Evolutionary conservation across 202 grass and related monocot species (phyloP), one percentile per base, ranked within the genome.

Genomic region (Miscanthus sacchariflorus): DNA sequence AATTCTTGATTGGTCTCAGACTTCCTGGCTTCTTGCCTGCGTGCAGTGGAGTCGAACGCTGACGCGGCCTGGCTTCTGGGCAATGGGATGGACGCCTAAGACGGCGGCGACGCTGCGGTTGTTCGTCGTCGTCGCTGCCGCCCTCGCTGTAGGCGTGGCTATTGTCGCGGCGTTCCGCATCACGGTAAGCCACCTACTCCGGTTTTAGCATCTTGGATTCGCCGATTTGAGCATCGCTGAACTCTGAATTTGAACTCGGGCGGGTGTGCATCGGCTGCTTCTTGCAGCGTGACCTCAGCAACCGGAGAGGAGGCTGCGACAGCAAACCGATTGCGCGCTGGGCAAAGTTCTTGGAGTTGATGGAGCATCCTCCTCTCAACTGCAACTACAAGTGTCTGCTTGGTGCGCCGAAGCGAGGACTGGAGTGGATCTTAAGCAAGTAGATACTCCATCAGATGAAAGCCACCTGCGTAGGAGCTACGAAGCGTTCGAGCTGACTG

Each of bases 351-450:
- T 1, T 71, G 35, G 11, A 42, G 77, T 77, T 81, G 39, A 66
- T 88, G 77, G 86, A 74, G 76, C 64, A 73, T 48, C 77, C 77
- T 25, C 66, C 68, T 65, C 76, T 87, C 38, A 12, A 74, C 46
- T 24, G 17, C 54, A 66, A 84, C 1, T 85, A 63, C 52, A 45
- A 45, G 50, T 46, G 82, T 56, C 17, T 84, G 38, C 70, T 84
- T 59, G 52, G 52, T 66, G 42, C 72, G 24, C 65, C 36, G 12
- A 85, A 88, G 52, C 24, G 52, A 42, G 30, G 23, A 4, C 5
- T 90, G 8, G 48, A 72, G 12, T 63, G 85, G 81, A 66, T 91
- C 49, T 30, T 88, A 23, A 81, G 42, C 77, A 72, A 77, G 35
- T 85, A 85, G 77, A 78, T 52, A 27, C n/a, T 59, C 54, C 19